A percentile compares a stretch with the other conserved stretches of the same genome.
Conservation (phyloP, 1,284 basidiomycete genomes). For the Pascua guehoae region DNA sequence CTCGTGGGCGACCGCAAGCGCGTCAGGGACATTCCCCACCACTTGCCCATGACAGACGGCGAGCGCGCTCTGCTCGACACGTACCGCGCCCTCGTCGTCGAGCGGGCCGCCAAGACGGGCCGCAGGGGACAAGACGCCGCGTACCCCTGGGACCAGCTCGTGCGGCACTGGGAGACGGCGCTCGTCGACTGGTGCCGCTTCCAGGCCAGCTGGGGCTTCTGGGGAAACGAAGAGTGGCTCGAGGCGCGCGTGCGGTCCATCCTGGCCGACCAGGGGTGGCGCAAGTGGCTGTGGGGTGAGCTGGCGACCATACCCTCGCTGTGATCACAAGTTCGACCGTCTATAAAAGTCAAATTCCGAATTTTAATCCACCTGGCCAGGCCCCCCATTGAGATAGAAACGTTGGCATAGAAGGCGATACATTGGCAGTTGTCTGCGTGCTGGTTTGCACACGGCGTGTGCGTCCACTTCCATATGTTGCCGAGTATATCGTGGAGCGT, state of each 20-base stretch:
- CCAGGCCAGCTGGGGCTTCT: slow-evolving; percentile 20
- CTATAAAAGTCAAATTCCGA: no score
- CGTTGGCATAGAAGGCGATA: no score
- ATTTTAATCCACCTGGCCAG: no score
- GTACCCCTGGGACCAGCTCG: slow-evolving; percentile 12
- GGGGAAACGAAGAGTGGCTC: slow-evolving; percentile 19
- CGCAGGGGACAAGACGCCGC: neutral
- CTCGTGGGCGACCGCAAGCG: neutral
- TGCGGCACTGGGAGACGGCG: slow-evolving; percentile 21
- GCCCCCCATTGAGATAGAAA: no score
- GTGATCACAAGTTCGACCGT: no score
- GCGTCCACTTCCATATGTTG: no score
- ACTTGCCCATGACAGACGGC: neutral
- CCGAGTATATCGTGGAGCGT: no score
- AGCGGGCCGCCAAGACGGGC: neutral
- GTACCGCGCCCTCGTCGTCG: neutral
- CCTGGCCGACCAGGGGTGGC: slow-evolving; percentile 13
- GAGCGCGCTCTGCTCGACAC: neutral
- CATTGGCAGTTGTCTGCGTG: no score
- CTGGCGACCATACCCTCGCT: no score
- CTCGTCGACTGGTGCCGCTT: slow-evolving; percentile 23
- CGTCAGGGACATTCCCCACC: no score
- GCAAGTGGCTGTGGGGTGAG: slow-evolving; percentile 4
- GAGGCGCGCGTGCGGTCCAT: slow-evolving; percentile 13
- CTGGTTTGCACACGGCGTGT: no score